A percentile compares a stretch with the other conserved stretches of the same genome.
These are phyloP conservation scores for Pilasporangium apinafurcum DNA, from an alignment of 352 stramenopile species.

Conservation along the genomic window DNA sequence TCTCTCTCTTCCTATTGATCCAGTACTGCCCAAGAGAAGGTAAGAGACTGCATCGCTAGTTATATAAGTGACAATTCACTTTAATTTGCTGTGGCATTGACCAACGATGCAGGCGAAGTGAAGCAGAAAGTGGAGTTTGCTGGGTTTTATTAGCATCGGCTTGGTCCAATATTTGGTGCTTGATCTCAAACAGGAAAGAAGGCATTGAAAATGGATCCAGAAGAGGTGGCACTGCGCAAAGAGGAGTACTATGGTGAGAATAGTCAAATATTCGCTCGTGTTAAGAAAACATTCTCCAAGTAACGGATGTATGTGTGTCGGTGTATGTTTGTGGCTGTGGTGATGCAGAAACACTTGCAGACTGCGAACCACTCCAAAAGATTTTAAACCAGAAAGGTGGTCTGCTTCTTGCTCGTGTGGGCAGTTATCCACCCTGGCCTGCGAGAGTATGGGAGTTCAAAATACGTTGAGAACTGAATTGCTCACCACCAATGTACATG, in stretches of 20 bases:
- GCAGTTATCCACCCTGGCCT: slow-evolving; percentile 79
- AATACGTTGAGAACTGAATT: background rate
- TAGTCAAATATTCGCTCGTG: background rate
- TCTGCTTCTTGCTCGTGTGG: slow-evolving; percentile 70
- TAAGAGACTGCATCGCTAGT: too few relatives aligned
- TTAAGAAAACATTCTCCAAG: slow-evolving; percentile 4
- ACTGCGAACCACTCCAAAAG: slow-evolving; percentile 50
- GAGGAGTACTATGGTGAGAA: slow-evolving; percentile 46
- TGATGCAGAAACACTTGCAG: slow-evolving; percentile 51
- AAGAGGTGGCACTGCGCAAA: slow-evolving; percentile 33
- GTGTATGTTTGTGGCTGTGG: background rate
- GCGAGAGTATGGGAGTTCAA: slow-evolving; percentile 37
- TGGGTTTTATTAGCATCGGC: background rate
- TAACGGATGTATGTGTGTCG: too few relatives aligned
- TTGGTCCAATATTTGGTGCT: background rate
- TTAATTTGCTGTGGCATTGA: too few relatives aligned
- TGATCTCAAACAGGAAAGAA: background rate
- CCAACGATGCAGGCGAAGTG: too few relatives aligned
- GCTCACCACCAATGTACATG: background rate
- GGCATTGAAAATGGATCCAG: slow-evolving; percentile 16
- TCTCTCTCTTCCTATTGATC: too few relatives aligned
- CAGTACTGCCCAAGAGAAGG: too few relatives aligned
- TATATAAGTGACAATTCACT: too few relatives aligned
- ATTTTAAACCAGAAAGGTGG: slow-evolving; percentile 74
- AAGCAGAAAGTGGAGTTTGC: too few relatives aligned